Percentiles rank a stretch among this genome's conserved stretches.
Conservation (phyloP, 2,329 filamentous ascomycete species). For the Hypomyces perniciosus region DNA sequence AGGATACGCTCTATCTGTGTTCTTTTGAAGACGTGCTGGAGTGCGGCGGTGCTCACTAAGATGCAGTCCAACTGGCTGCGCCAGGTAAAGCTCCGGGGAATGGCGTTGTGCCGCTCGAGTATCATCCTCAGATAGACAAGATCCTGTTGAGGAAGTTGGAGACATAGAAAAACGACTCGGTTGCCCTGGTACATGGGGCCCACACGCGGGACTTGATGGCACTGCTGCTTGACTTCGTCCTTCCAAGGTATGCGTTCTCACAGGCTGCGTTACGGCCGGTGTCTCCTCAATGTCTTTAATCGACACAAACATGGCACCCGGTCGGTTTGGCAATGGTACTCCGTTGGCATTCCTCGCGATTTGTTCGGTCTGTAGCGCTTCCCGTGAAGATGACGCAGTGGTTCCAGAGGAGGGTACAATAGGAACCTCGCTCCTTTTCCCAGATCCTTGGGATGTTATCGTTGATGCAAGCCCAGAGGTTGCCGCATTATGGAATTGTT, state of each 20-base stretch:
- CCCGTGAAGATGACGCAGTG: not conserved
- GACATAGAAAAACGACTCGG: constrained; percentile 12
- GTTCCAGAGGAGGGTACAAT: not conserved
- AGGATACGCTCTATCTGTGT: constrained; percentile 4
- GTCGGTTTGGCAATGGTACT: not conserved
- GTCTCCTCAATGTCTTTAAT: not conserved
- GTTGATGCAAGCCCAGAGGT: constrained; percentile 57
- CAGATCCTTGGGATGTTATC: constrained; percentile 50
- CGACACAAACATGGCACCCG: not conserved
- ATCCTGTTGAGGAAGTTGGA: constrained; percentile 3
- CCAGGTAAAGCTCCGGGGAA: not conserved
- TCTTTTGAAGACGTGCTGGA: not conserved
- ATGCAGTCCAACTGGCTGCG: constrained; percentile 4
- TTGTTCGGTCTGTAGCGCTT: not conserved
- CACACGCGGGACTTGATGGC: not conserved
- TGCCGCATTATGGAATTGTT: constrained; percentile 53
- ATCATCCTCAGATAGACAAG: not conserved
- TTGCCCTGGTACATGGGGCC: not conserved
- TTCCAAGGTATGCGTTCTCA: constrained; percentile 14
- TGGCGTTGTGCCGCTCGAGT: not conserved
- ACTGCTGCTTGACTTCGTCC: constrained; percentile 6
- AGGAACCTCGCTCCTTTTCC: not conserved
- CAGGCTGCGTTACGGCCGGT: constrained; percentile 1
- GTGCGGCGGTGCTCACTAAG: not conserved
- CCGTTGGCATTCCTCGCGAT: not conserved